These are phyloP conservation scores for Penicillium sp. DNA, from an alignment of 2,329 filamentous ascomycete genomes.

Conservation along the genomic window DNA sequence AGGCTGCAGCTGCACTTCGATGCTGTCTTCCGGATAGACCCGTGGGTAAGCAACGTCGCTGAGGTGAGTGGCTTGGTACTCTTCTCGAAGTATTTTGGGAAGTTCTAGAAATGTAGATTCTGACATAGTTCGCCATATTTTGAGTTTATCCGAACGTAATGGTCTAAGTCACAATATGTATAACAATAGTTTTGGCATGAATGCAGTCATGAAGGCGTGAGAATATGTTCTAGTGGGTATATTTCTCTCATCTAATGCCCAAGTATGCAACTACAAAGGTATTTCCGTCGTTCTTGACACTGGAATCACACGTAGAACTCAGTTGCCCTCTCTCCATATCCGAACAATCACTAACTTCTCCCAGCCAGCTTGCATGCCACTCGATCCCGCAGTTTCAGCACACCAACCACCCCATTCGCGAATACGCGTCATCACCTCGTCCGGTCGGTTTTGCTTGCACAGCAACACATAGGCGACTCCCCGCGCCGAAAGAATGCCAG, in stretches of 20 bases:
- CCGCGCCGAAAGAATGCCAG: constrained; percentile 60
- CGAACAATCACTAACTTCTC: constrained; percentile 88
- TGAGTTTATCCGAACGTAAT: neutral
- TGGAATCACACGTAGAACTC: neutral
- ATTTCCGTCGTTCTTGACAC: neutral
- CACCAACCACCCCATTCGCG: constrained; percentile 65
- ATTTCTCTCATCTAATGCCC: neutral
- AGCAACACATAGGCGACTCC: constrained; percentile 89
- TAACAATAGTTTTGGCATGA: neutral
- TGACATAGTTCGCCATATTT: neutral
- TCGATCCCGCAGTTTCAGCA: constrained; percentile 75
- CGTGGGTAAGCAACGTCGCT: neutral
- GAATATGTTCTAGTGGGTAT: neutral
- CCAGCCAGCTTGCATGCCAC: constrained; percentile 88
- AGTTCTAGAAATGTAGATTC: neutral
- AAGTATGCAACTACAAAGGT: neutral
- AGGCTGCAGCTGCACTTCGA: neutral
- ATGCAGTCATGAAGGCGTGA: neutral
- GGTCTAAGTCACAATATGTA: neutral
- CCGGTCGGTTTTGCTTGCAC: constrained; percentile 86
- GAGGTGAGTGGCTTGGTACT: neutral
- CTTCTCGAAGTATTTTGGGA: neutral
- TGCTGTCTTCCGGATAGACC: neutral
- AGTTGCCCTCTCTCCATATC: constrained; percentile 65
- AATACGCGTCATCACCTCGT: constrained; percentile 67